Percentiles rank a stretch among this genome's conserved stretches.
Conservation (phyloP, 306 rosid species). For the Begonia loranthoides region DNA sequence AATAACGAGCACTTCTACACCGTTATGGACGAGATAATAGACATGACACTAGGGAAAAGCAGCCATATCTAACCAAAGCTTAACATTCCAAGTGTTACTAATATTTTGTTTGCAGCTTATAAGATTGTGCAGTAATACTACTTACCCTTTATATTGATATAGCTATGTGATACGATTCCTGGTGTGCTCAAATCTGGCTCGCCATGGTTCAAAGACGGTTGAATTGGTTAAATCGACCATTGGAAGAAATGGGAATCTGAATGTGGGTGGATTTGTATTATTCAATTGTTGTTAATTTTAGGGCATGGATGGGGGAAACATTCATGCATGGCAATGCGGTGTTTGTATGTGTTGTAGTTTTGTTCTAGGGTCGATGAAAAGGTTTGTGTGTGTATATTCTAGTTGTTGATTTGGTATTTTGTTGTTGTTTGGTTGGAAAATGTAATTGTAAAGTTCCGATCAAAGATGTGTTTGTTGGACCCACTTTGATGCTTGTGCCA, state of each 20-base stretch:
- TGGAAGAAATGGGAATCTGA: too few species aligned
- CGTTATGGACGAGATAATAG: slow-evolving; percentile 86
- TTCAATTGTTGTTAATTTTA: slow-evolving; percentile 39
- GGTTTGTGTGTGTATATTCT: slow-evolving; percentile 23
- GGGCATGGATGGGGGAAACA: slow-evolving; percentile 36
- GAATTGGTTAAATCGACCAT: too few species aligned
- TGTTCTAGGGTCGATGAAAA: slow-evolving; percentile 30
- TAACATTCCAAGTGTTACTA: slow-evolving; percentile 11
- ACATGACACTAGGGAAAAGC: slow-evolving; percentile 29
- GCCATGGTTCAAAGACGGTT: too few species aligned
- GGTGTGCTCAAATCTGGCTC: too few species aligned
- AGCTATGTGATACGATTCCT: too few species aligned
- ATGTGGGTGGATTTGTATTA: too few species aligned
- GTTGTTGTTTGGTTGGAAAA: too few species aligned
- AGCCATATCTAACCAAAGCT: slow-evolving; percentile 29
- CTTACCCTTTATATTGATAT: background rate
- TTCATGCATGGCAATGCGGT: slow-evolving; percentile 34
- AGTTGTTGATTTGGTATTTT: too few species aligned
- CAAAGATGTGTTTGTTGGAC: too few species aligned
- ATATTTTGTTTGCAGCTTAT: slow-evolving; percentile 13
- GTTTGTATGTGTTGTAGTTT: slow-evolving; percentile 40
- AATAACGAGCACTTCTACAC: slow-evolving; percentile 72
- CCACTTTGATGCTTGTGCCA: too few species aligned
- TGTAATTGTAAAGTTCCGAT: too few species aligned
- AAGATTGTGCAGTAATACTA: too few species aligned